Base-by-base conservation (phyloP, 2,329 filamentous ascomycete species). In the Chrysosporium queenslandicum region DNA sequence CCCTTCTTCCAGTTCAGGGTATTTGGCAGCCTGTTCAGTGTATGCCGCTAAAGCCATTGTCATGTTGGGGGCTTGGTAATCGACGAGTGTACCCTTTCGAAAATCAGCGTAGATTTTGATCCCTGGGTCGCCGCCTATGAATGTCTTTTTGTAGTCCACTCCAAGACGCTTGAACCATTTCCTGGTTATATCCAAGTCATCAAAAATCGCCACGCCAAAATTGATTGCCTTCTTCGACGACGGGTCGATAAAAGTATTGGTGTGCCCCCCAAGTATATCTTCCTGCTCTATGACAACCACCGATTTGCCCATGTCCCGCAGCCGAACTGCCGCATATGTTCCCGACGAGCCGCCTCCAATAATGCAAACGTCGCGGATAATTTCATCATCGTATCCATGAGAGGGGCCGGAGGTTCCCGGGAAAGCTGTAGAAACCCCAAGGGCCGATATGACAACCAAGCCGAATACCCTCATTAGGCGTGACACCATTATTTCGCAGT, bases 301-400 rank as follows among this genome's bases (percentile, higher is more conserved):
- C 2, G 55, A 61, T 16, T 60, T 58, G 9, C 60, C 59, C 46
- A 57, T 46, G 39, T 64, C 58, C 27, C 53, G 58, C 9, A 68
- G 56, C 2, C 56, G 55, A 12, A 66, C 52, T 5, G 66, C 65
- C 5, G 63, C 59, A 48, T 64, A 67, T 0, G 62, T 64, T 7
- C 63, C 65, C 0, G 60, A 56, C 1, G 60, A 54, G 16, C 63
- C 64, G 23, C 64, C 64, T 30, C 64, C 65, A 27, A 68, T 58
- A 21, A 66, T 61, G 23, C 50, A 55, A 7, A 67, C 58, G 56
- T 67, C 63, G 2, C 52, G 49, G 11, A 16, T 30, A 12, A 52
- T 36, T n/a, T 39, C 21, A 11, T 36, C 30, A 27, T 46, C 8
- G 7, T 39, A 12, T 45, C 49, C 30, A 21, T n/a, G 4, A 20